Evolutionary conservation across 495 filamentous ascomycete species (phyloP), one percentile per base, ranked within the genome.

Genomic region (Annulohypoxylon maeteangense): DNA sequence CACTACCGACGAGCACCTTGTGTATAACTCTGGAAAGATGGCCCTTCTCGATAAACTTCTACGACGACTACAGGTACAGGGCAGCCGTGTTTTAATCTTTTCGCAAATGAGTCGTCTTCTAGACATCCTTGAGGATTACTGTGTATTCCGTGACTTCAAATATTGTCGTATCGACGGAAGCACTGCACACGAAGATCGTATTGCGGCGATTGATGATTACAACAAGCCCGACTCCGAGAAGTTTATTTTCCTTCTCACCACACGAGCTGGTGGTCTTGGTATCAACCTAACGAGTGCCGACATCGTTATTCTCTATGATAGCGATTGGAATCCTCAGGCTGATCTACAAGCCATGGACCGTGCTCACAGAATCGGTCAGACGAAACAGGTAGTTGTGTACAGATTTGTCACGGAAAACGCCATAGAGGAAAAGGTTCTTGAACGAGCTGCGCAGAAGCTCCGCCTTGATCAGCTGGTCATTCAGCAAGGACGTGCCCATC

Each of bases 261-360:
- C 95, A 11, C 89, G 95, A 77, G 95, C 95, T 47, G 95, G 95
- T 82, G 95, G 95, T 74, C 84, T 99, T n/a, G 95, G 95, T 72
- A 99, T 99, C 83, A 99, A 99, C 78, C 81, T 99, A 77, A 99
- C 95, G 4, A 90, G 87, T 62, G 95, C 95, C 31, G 95, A 99
- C 74, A 95, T 99, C 70, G 95, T 99, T 38, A 89, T 99, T 18
- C 89, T 99, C n/a, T 99, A 94, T 76, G 95, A 99, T 78, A 97
- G 94, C 78, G 95, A 99, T 76, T 99, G 95, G 95, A 99, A 99
- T 71, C 95, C 95, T 5, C 95, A 99, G 79, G 95, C 95, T 14
- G 95, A 99, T 88, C 79, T 99, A 48, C 95, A 99, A 81, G 95
- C 95, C 44, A 99, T 99, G 95, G 95, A 99, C 69, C 92, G 95